phyloP scores from a whole-genome alignment of 2,329 filamentous ascomycete genomes.

The Cucurbitaria berberidis region DNA sequence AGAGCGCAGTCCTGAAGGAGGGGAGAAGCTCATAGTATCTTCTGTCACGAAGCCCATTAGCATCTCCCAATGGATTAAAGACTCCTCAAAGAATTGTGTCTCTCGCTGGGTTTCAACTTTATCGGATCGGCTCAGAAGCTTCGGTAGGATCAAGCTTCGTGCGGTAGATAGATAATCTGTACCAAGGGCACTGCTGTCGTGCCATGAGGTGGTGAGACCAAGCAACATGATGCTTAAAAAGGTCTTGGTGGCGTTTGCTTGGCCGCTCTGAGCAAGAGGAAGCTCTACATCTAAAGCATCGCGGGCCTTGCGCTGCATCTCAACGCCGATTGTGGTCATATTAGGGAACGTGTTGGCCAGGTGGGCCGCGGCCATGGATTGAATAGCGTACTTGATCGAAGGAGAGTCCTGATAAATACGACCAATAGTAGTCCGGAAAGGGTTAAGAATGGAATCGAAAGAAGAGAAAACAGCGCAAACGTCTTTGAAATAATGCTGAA shows the following conservation, averaged over 20 bases:
- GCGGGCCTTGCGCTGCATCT: constrained; percentile 60
- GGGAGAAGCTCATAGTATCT: constrained; percentile 46
- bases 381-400: constrained; percentile 66
- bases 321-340: constrained; percentile 58
- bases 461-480: constrained; percentile 68
- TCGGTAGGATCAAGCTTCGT: constrained; percentile 52
- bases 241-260: constrained; percentile 56
- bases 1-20: constrained; percentile 32
- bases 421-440: constrained; percentile 64
- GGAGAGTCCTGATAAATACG: constrained; percentile 64
- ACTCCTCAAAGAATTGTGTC: constrained; percentile 61
- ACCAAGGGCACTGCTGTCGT: constrained; percentile 62
- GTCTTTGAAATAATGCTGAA: constrained; percentile 69
- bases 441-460: constrained; percentile 67
- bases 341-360: constrained; percentile 63
- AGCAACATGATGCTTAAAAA: constrained; percentile 65
- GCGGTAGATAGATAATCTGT: constrained; percentile 59
- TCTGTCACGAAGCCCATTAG: constrained; percentile 61
- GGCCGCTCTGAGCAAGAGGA: constrained; percentile 51
- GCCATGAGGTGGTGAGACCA: constrained; percentile 66
- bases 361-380: constrained; percentile 69
- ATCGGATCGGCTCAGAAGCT: constrained; percentile 47
- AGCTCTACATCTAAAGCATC: constrained; percentile 59
- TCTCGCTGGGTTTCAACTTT: constrained; percentile 42
- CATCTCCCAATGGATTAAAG: constrained; percentile 66